Conservation (phyloP, 2,329 filamentous ascomycete genomes). For the Claviceps citrina region DNA sequence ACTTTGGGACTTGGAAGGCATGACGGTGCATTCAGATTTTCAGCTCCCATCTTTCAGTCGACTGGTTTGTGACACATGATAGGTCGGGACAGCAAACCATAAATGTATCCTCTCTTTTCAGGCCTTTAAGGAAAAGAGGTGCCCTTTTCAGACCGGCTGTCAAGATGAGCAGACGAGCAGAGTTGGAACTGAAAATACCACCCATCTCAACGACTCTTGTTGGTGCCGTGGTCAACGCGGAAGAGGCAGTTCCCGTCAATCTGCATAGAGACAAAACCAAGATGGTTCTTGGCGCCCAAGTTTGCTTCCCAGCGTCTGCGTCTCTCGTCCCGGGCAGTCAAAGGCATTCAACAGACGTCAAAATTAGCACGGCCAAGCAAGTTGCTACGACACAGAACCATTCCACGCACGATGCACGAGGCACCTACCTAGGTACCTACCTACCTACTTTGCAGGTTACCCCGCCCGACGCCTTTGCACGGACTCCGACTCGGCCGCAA, state of each 20-base stretch:
- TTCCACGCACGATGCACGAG: no score
- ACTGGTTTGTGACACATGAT: not conserved
- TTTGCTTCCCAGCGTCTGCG: not conserved
- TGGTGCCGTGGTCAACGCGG: not conserved
- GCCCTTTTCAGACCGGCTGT: not conserved
- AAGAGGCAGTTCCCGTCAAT: constrained; percentile 1
- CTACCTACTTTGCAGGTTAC: not conserved
- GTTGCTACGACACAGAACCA: not conserved
- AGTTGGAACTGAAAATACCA: not conserved
- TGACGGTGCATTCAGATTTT: no score
- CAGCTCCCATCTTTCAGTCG: not conserved
- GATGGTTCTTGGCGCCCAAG: not conserved
- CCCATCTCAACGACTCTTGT: not conserved
- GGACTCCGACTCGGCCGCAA: constrained; percentile 3
- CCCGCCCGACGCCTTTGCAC: not conserved
- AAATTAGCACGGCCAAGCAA: not conserved
- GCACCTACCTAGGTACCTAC: no score
- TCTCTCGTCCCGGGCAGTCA: no score
- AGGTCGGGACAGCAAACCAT: not conserved
- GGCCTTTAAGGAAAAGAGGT: not conserved
- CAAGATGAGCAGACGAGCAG: not conserved
- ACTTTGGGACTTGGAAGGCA: not conserved
- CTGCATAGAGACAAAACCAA: not conserved
- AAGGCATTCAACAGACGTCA: not conserved
- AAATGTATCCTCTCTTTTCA: not conserved